phyloP scores from a whole-genome alignment of 306 rosid genomes.

The Myrica gale region DNA sequence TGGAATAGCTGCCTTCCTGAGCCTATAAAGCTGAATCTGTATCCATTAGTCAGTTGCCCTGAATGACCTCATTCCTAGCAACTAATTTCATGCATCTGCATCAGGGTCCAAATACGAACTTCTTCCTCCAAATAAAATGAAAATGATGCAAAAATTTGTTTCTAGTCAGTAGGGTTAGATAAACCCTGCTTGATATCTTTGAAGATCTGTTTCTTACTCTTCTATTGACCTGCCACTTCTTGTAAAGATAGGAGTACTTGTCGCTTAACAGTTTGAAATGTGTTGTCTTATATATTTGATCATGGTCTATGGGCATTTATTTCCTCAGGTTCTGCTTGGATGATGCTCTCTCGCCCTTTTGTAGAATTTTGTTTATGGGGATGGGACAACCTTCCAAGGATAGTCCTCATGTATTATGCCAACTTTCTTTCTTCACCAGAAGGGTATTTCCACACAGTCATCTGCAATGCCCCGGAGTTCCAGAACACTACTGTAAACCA shows the following conservation, averaged over 20 bases:
- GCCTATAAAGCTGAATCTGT: too few species aligned
- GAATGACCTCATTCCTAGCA: neutral
- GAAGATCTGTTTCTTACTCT: neutral
- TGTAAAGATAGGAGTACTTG: neutral
- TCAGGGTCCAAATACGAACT: neutral
- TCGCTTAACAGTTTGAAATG: constrained; percentile 1
- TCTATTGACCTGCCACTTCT: constrained; percentile 1
- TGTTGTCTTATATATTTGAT: neutral
- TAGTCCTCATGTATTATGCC: constrained; percentile 77
- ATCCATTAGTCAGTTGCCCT: too few species aligned
- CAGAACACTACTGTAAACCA: constrained; percentile 70
- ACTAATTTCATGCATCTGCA: neutral
- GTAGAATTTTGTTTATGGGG: constrained; percentile 69
- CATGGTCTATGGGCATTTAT: constrained; percentile 16
- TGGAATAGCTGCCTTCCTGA: too few species aligned
- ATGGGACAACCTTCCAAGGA: constrained; percentile 83
- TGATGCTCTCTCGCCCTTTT: constrained; percentile 83
- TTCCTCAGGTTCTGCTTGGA: constrained; percentile 81
- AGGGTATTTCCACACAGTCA: constrained; percentile 83
- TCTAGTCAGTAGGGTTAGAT: neutral
- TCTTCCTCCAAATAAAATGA: neutral
- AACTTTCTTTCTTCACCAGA: constrained; percentile 80
- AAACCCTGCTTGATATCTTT: neutral
- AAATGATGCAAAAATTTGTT: neutral
- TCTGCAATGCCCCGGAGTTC: constrained; percentile 72